Conservation (phyloP, 208 protist species). For the Trypanosoma scelopori region DNA sequence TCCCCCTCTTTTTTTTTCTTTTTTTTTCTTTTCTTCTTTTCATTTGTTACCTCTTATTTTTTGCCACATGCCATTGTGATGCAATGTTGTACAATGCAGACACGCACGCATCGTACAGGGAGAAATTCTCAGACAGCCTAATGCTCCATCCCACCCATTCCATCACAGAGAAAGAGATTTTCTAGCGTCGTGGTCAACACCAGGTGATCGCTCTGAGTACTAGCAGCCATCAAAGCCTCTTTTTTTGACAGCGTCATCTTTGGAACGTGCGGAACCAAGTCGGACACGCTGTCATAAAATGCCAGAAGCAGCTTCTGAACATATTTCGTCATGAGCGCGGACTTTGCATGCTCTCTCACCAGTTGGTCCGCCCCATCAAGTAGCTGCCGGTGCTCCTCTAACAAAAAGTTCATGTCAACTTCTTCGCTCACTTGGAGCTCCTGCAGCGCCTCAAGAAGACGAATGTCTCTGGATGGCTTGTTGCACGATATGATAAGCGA, state of each 20-base stretch:
- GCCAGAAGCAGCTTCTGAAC: conserved; percentile 46
- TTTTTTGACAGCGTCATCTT: conserved; percentile 36
- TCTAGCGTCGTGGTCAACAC: conserved; percentile 39
- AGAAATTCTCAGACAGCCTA: background rate
- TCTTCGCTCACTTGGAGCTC: conserved; percentile 58
- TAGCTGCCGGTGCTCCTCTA: conserved; percentile 39
- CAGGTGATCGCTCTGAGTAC: conserved; percentile 24
- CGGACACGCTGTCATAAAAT: conserved; percentile 55
- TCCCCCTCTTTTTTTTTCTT: no score
- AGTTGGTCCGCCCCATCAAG: conserved; percentile 49
- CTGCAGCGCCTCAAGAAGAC: conserved; percentile 62
- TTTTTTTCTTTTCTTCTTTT: conserved; percentile 8
- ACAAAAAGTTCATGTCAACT: conserved; percentile 50
- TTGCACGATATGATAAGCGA: conserved; percentile 44
- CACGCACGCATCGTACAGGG: background rate
- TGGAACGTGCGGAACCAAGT: conserved; percentile 47
- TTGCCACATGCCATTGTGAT: no score
- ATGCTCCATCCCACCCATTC: background rate
- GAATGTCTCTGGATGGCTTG: conserved; percentile 27
- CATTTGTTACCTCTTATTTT: background rate
- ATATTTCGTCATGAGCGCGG: conserved; percentile 40
- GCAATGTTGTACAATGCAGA: background rate
- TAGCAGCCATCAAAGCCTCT: conserved; percentile 34
- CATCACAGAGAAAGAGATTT: conserved; percentile 28
- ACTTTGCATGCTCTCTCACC: conserved; percentile 32